phyloP scores from a whole-genome alignment of 1,284 basidiomycete species.

The Porogramme epimiltina region DNA sequence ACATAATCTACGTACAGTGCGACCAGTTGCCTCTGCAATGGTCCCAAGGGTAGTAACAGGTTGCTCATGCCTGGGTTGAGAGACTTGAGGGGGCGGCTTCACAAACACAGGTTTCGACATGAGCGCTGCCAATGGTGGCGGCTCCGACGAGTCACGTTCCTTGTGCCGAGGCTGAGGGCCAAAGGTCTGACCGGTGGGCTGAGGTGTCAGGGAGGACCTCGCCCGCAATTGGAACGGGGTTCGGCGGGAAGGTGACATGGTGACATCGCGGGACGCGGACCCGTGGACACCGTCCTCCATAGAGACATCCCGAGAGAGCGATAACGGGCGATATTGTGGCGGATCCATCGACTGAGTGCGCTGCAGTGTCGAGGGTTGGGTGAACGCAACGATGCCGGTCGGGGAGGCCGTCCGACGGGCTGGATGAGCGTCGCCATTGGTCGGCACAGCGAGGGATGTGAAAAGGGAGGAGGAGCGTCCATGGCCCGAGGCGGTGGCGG shows the following conservation, averaged over 20 bases:
- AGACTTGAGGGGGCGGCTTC: constrained; percentile 50
- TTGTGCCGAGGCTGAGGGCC: constrained; percentile 41
- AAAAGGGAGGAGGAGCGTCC: constrained; percentile 27
- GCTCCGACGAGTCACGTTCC: constrained; percentile 58
- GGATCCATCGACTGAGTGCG: constrained; percentile 34
- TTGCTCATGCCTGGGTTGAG: constrained; percentile 27
- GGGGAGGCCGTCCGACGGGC: constrained; percentile 26
- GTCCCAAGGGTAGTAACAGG: constrained; percentile 58
- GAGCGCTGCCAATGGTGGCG: constrained; percentile 63
- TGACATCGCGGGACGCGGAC: constrained; percentile 39
- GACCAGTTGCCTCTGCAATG: constrained; percentile 56
- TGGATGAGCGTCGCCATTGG: constrained; percentile 8
- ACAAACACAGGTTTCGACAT: constrained; percentile 68
- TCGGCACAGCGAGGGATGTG: constrained; percentile 12
- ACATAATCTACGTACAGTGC: constrained; percentile 25
- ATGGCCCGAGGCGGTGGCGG: constrained; percentile 9
- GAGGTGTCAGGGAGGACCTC: constrained; percentile 69
- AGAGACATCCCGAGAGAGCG: constrained; percentile 31
- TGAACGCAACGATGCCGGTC: constrained; percentile 16
- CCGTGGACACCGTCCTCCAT: constrained; percentile 25
- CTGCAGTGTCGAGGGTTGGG: constrained; percentile 15
- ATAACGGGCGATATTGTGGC: constrained; percentile 24
- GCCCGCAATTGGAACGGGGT: constrained; percentile 54
- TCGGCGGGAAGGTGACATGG: constrained; percentile 41
- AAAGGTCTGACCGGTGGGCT: constrained; percentile 53